Base-by-base conservation (phyloP, 2,329 filamentous ascomycete genomes). In the Talaromyces sp. region DNA sequence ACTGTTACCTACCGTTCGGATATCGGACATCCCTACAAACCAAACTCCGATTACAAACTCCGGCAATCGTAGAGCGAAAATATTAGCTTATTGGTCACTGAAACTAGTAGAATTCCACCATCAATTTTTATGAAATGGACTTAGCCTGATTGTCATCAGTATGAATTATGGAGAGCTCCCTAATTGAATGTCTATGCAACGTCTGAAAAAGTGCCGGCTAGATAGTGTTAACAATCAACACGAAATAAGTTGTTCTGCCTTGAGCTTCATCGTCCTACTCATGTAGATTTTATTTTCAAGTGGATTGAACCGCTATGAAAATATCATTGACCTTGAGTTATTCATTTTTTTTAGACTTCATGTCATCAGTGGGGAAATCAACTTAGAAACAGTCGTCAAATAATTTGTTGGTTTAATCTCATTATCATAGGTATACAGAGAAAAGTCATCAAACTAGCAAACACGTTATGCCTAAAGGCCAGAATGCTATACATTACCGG, bases 11-110 rank as follows among this genome's bases (percentile, higher is more conserved):
- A 31, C 1, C 7, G 27, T 31, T 6, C 4, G 45, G 45, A 48
- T 35, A 33, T 54, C 50, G 50, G 31, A 19, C 50, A 54, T 54
- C 14, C 8, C 3, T 4, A 48, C 22, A 14, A 19, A 5, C 24
- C 50, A 35, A 54, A 54, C 27, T 54, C 50, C 50, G 50, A 52
- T 54, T 9, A 54, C 50, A 54, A 33, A 54, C 16, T 54, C 50
- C 50, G 50, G 9, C 13, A 13, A 31, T 35, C 50, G 50, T 54
- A 35, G 27, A 54, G 27, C 27, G 50, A 54, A 54, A 8, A 33
- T 22, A 48, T 27, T 22, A 27, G 45, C 24, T 14, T 24, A 48
- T 48, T 48, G 45, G 45, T 22, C 22, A 11, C 22, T 43, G 19
- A 11, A 3, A 22, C 2, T 47, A 19, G 19, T 8, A 22, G n/a